Conservation (phyloP, 805 yeast genomes). For the Clavispora fructus region DNA sequence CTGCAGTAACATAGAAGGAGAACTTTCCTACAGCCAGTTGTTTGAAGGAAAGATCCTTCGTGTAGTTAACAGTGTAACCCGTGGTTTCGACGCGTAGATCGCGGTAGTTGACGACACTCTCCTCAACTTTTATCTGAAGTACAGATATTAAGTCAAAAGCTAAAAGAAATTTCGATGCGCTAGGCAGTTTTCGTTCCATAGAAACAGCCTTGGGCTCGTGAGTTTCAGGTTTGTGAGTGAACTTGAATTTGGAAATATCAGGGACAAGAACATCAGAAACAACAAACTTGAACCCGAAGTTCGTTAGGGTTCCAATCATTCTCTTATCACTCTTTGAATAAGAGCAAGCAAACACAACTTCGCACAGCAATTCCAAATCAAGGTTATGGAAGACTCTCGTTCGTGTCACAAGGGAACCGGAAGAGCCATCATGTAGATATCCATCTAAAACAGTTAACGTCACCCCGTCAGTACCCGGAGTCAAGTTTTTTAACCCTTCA, state of each 20-base stretch:
- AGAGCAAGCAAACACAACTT: constrained; percentile 4
- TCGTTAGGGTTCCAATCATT: constrained; percentile 1
- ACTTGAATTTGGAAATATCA: constrained; percentile 4
- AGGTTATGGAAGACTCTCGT: constrained; percentile 10
- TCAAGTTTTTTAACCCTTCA: constrained; percentile 4
- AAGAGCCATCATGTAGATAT: constrained; percentile 3
- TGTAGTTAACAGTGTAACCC: constrained; percentile 9
- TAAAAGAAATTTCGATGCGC: neutral
- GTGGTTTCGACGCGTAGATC: constrained; percentile 9
- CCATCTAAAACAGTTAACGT: constrained; percentile 10
- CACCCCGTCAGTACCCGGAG: constrained; percentile 2
- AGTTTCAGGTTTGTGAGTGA: neutral
- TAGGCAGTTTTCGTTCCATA: neutral
- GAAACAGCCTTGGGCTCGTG: neutral
- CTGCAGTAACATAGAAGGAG: constrained; percentile 23
- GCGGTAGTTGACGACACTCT: constrained; percentile 9
- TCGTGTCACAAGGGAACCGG: neutral
- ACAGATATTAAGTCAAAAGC: constrained; percentile 7
- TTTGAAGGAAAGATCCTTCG: constrained; percentile 9
- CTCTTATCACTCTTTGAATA: neutral
- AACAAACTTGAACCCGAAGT: constrained; percentile 5
- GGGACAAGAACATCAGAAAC: constrained; percentile 7
- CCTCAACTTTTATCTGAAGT: constrained; percentile 13
- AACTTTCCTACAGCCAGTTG: constrained; percentile 10
- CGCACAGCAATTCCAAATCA: constrained; percentile 8